A percentile compares a stretch with the other conserved stretches of the same genome.
These are phyloP conservation scores for Aspergillus sp. DNA, from an alignment of 2,329 filamentous ascomycete species.

Conservation along the genomic window DNA sequence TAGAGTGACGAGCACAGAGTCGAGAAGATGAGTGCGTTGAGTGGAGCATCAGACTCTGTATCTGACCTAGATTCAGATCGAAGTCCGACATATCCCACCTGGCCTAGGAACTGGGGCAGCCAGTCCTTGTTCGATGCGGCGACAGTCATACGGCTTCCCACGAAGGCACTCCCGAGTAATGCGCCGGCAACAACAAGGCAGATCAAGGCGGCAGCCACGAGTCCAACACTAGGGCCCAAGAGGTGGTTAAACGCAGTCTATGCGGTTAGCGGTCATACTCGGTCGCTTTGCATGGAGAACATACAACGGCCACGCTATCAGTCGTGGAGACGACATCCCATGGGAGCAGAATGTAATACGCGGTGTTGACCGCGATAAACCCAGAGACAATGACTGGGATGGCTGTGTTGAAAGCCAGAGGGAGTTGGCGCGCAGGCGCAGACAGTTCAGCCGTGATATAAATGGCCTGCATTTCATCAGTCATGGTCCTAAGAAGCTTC, in stretches of 20 bases:
- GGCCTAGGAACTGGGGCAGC: conserved; percentile 15
- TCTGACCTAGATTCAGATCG: background rate
- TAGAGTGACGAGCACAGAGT: conserved; percentile 13
- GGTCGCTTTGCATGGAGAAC: background rate
- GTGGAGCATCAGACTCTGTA: conserved; percentile 11
- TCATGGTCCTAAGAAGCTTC: too few species aligned
- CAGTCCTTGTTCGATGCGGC: conserved; percentile 16
- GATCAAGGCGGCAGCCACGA: conserved; percentile 13
- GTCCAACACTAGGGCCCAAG: conserved; percentile 11
- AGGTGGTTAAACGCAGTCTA: conserved; percentile 17
- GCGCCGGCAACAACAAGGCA: conserved; percentile 18
- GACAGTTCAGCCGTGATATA: conserved; percentile 19
- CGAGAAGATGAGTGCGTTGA: conserved; percentile 18
- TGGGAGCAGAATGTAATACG: conserved; percentile 18
- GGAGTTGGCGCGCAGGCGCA: conserved; percentile 17
- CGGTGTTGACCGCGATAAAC: conserved; percentile 17
- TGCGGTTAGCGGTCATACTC: background rate
- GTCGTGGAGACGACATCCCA: conserved; percentile 18
- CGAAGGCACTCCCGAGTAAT: conserved; percentile 18
- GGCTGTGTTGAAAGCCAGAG: conserved; percentile 18
- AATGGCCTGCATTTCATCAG: conserved; percentile 6
- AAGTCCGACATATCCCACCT: conserved; percentile 5
- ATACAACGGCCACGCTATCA: conserved; percentile 19
- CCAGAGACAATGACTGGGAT: conserved; percentile 17
- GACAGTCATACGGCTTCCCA: conserved; percentile 19